Evolutionary conservation across 148 eudicot species (phyloP), one percentile per base, ranked within the genome.

Genomic region (Simmondsia chinensis): DNA sequence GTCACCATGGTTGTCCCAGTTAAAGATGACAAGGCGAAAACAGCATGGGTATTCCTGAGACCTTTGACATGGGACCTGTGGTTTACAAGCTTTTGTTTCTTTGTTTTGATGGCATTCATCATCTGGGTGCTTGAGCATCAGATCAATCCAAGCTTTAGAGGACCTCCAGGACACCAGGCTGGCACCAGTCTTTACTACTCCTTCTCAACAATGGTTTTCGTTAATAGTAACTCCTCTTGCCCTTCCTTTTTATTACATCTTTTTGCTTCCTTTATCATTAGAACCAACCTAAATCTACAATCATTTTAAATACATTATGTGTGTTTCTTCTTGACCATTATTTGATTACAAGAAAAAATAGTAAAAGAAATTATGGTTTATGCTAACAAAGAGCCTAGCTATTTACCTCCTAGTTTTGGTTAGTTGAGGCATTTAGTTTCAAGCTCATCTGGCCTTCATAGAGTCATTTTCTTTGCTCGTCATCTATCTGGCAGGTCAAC

Each of bases 41-140:
- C 73, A 14, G 73, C 77, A 0, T 82, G 91, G 95, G 72, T 78
- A 5, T 86, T 80, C 64, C 50, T 76, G 53, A 78, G 68, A 46
- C 95, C 95, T 4, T 52, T 81, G 18, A 56, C 72, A 2, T 57
- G 26, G 58, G 81, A 73, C 28, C 60, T 86, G 9, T 86, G 95
- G 95, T 35, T 73, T 43, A 71, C 76, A 32, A 70, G 48, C 15
- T 72, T 68, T 2, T 50, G 59, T 15, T 76, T 77, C 41, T 76
- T 75, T 43, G 14, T 86, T 18, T 79, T 63, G 71, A 73, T 67
- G 3, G 87, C 84, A n/a, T 69, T 82, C 25, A 79, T 79, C 1
- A 73, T 86, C 28, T 76, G 87, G 91, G 65, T 76, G 7, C 70
- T 81, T 19, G 95, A 81, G 50, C 91, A 82, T 55, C 74, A 79